Base-by-base conservation (phyloP, 257 asterid species). In the Gardenia jasminoides region DNA sequence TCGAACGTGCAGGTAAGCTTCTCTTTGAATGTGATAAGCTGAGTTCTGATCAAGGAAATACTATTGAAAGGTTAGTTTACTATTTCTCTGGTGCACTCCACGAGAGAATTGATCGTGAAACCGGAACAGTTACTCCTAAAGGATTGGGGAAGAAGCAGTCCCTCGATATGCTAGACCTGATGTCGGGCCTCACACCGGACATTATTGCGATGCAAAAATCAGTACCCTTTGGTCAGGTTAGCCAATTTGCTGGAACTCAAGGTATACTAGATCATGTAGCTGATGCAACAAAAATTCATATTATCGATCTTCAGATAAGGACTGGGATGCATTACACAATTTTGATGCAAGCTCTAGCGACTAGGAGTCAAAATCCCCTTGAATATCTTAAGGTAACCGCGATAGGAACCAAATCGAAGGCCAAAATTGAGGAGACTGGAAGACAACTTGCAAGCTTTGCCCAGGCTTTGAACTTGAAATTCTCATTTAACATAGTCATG, bases 301-400 rank as follows among this genome's bases (percentile, higher is more conserved):
- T 92, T 44, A 80, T 91, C 11, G 92, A 88, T 67, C 82, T 91
- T 22, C 89, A 86, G 64, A 87, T 91, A 10, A 84, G 87, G 19
- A 84, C 47, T 31, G 94, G 97, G 1, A 72, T 87, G 73, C 94
- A 91, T 0, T 83, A 82, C 82, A 85, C 82, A 33, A 83, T 90
- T 52, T 72, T 91, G 84, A 91, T 92, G 94, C 97, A 92, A 74
- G 96, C 91, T 52, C 87, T 92, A 6, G 88, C 85, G 7, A 78
- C 73, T 64, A 85, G 89, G 67, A 10, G 31, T 13, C 82, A 72
- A 48, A 30, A 46, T 71, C 85, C 82, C 31, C 8, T 89, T 20
- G 87, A 88, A 33, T 87, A 79, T 83, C 87, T 91, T 33, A 91
- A 82, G 89, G 76, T 91, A 65, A 92, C 91, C n/a, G 90, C 92